Conservation (phyloP, 2,329 filamentous ascomycete genomes). For the Cladophialophora carrionii region DNA sequence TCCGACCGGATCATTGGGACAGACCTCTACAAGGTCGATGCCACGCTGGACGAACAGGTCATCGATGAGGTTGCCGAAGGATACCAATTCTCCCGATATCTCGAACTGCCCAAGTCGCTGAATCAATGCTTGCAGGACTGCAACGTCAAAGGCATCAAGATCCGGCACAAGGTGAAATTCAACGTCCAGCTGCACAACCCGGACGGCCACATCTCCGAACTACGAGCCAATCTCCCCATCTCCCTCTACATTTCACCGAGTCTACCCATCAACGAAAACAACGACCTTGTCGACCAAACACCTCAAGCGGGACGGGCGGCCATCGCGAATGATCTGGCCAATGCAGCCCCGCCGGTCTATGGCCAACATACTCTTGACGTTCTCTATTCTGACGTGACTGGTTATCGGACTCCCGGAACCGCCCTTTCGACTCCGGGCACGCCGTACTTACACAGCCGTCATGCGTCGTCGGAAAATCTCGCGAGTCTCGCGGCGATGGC, state of each 20-base stretch:
- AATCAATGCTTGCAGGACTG: slow-evolving; percentile 86
- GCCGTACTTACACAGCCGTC: slow-evolving; percentile 71
- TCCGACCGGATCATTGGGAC: slow-evolving; percentile 66
- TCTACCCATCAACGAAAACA: slow-evolving; percentile 83
- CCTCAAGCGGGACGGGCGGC: slow-evolving; percentile 54
- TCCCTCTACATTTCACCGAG: slow-evolving; percentile 96
- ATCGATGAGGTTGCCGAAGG: slow-evolving; percentile 64
- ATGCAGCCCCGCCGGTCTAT: slow-evolving; percentile 86
- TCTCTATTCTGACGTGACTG: slow-evolving; percentile 86
- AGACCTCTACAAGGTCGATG: slow-evolving; percentile 70
- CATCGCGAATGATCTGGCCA: slow-evolving; percentile 60
- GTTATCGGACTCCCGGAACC: slow-evolving; percentile 76
- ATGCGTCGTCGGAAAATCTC: slow-evolving; percentile 81
- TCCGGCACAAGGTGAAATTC: slow-evolving; percentile 89
- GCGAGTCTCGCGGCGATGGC: slow-evolving; percentile 59
- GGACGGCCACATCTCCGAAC: slow-evolving; percentile 87
- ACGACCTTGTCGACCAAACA: slow-evolving; percentile 71
- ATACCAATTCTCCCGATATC: slow-evolving; percentile 61
- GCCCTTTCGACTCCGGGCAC: slow-evolving; percentile 72
- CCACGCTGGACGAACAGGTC: slow-evolving; percentile 61
- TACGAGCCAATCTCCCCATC: slow-evolving; percentile 81
- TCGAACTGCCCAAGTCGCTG: slow-evolving; percentile 78
- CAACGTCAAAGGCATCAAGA: slow-evolving; percentile 84
- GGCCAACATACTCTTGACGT: slow-evolving; percentile 87
- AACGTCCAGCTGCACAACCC: slow-evolving; percentile 91